Conservation (phyloP, 805 yeast species). For the Candida rishiriensis region DNA sequence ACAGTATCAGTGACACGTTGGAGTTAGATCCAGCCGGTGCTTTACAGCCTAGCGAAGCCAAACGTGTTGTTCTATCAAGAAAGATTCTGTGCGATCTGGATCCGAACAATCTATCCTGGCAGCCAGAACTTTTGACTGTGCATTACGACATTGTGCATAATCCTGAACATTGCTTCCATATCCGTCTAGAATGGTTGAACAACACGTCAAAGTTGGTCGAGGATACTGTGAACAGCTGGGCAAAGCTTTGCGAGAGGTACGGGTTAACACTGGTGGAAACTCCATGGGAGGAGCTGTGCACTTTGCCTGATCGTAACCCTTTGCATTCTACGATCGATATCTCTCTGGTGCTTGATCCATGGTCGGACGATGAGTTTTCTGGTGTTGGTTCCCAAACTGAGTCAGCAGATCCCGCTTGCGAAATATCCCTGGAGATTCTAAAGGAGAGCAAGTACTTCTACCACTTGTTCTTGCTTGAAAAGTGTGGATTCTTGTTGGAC, state of each 20-base stretch:
- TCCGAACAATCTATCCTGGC: conserved; percentile 61
- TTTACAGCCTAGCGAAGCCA: not conserved
- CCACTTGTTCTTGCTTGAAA: conserved; percentile 68
- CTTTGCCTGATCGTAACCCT: conserved; percentile 73
- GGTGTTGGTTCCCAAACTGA: not conserved
- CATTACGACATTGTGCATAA: conserved; percentile 92
- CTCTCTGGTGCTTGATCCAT: conserved; percentile 64
- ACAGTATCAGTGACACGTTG: not conserved
- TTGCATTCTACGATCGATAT: conserved; percentile 82
- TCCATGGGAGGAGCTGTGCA: conserved; percentile 84
- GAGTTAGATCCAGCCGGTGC: too few relatives aligned
- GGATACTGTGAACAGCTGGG: conserved; percentile 71
- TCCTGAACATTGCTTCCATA: conserved; percentile 91
- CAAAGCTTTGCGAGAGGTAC: conserved; percentile 77
- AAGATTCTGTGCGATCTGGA: conserved; percentile 71
- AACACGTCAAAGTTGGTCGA: conserved; percentile 84
- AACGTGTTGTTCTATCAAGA: conserved; percentile 57
- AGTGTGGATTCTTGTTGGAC: conserved; percentile 74
- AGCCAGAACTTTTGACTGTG: conserved; percentile 73
- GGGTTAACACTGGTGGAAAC: conserved; percentile 81
- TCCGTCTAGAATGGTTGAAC: conserved; percentile 88
- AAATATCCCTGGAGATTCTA: conserved; percentile 34
- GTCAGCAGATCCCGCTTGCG: not conserved
- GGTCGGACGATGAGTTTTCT: conserved; percentile 52
- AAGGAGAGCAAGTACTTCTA: conserved; percentile 60